These are phyloP conservation scores for Acer yangbiense DNA, from an alignment of 345 rosid genomes.

Conservation along the genomic window DNA sequence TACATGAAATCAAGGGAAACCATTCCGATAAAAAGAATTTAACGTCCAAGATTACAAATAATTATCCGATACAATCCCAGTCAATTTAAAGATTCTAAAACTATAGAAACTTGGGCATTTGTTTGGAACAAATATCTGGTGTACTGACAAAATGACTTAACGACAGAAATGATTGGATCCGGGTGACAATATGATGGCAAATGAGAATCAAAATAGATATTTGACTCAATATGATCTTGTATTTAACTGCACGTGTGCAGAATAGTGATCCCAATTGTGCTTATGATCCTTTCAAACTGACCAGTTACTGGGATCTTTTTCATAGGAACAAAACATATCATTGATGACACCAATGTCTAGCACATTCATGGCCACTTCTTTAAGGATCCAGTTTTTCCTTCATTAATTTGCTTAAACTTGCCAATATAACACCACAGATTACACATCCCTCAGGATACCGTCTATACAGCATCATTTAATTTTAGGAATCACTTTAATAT, in stretches of 20 bases:
- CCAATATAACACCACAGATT: neutral
- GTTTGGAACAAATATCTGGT: neutral
- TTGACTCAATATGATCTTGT: neutral
- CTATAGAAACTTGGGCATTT: neutral
- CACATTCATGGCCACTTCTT: neutral
- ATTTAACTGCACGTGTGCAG: neutral
- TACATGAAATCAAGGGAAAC: too few relatives aligned
- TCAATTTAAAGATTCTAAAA: neutral
- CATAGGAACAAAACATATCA: neutral
- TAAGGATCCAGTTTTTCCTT: too few relatives aligned
- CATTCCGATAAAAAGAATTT: too few relatives aligned
- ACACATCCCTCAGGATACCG: neutral
- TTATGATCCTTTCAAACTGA: neutral
- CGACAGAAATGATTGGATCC: neutral
- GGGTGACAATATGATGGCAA: neutral
- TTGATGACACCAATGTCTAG: constrained; percentile 1
- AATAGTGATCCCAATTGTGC: neutral
- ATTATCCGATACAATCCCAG: neutral
- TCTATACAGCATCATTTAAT: neutral
- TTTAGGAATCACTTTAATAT: neutral
- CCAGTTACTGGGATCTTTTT: neutral
- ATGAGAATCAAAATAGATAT: neutral
- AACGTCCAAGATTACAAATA: neutral
- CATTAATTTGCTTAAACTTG: neutral
- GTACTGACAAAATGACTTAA: neutral